A percentile compares a stretch with the other conserved stretches of the same genome.
Evolutionary conservation across 345 rosid genomes (phyloP).

Genomic region (Cochlearia excelsa): DNA sequence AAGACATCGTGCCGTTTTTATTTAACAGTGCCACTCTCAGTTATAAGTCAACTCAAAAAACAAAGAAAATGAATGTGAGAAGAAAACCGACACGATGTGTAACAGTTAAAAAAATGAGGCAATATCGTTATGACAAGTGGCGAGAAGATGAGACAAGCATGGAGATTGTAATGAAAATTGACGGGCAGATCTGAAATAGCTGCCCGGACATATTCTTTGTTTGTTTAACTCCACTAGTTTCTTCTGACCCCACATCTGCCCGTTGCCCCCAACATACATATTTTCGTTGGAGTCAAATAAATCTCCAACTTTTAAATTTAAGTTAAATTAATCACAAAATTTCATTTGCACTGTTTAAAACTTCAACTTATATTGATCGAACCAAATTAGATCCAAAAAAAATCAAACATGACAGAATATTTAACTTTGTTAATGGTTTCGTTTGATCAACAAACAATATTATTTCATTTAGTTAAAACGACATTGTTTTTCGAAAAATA

Average conservation of each 20-base stretch:
- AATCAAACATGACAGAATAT: no score
- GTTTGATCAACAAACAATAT: no score
- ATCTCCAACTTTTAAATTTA: no score
- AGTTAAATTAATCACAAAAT: no score
- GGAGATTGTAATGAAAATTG: not conserved
- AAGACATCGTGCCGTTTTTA: not conserved
- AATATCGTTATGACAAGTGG: constrained; percentile 27
- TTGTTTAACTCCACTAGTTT: constrained; percentile 29
- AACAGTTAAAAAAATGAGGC: constrained; percentile 3
- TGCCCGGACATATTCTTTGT: constrained; percentile 28
- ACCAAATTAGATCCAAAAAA: no score
- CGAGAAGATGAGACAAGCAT: constrained; percentile 16
- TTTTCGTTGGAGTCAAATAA: constrained; percentile 18
- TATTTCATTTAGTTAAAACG: no score
- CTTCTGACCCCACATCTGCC: constrained; percentile 21
- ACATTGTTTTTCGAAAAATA: no score
- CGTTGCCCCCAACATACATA: constrained; percentile 25
- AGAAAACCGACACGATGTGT: constrained; percentile 15
- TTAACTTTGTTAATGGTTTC: no score
- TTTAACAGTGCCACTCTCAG: not conserved
- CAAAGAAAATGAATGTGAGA: not conserved
- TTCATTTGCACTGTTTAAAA: no score
- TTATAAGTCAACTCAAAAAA: constrained; percentile 14
- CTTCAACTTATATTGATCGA: no score
- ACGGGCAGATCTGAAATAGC: constrained; percentile 34